A percentile compares a stretch with the other conserved stretches of the same genome.
These are phyloP conservation scores for Eucalyptus sp. DNA, from an alignment of 345 rosid species.

Conservation along the genomic window DNA sequence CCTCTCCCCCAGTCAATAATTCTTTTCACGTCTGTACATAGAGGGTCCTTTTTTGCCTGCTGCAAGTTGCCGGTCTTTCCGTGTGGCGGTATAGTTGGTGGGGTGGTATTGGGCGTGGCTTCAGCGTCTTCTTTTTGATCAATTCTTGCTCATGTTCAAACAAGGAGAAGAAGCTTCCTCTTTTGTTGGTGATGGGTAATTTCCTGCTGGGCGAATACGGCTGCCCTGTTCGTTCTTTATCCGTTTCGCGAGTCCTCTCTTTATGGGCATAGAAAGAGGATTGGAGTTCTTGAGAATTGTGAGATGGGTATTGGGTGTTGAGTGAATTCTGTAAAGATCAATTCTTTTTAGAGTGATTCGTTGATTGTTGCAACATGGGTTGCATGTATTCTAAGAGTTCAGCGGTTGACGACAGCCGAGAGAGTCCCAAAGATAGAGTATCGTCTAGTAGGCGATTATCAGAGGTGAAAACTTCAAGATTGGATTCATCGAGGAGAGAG, in stretches of 20 bases:
- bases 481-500: slow-evolving; percentile 51
- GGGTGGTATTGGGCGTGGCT: slow-evolving; percentile 1
- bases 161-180: not conserved
- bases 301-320: slow-evolving; percentile 8
- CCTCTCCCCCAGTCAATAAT: not conserved
- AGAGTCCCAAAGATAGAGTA: slow-evolving; percentile 32
- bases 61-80: not conserved
- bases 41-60: not conserved
- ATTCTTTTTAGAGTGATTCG: not conserved
- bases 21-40: not conserved
- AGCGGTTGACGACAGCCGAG: slow-evolving; percentile 17
- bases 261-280: not conserved
- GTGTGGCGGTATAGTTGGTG: not conserved
- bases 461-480: slow-evolving; percentile 45
- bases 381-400: slow-evolving; percentile 58
- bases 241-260: not conserved
- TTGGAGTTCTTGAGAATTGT: not conserved
- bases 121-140: not conserved
- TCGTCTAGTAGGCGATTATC: slow-evolving; percentile 34
- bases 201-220: not conserved
- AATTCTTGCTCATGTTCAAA: not conserved
- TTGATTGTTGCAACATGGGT: slow-evolving; percentile 41
- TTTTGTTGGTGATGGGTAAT: not conserved
- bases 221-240: not conserved
- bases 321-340: slow-evolving; percentile 1